Percentiles rank a stretch among this genome's conserved stretches.
Conservation (phyloP, 1,139 yeast species). For the Protomyces inundatus region DNA sequence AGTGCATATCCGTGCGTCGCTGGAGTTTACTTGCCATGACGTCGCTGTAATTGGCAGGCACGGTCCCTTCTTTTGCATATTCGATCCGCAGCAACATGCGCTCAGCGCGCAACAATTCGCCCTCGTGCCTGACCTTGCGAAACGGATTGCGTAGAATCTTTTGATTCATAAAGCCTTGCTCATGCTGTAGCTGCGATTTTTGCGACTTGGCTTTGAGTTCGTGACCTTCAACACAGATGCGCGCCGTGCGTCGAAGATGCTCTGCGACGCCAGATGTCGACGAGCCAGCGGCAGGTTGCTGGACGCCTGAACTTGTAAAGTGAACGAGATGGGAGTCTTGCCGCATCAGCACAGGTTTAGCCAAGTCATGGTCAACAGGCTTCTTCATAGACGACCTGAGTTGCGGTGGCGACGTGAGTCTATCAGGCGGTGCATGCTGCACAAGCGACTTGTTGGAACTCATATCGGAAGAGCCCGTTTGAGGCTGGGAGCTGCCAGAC, state of each 20-base stretch:
- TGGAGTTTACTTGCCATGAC: slow-evolving; percentile 45
- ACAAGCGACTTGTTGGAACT: neutral
- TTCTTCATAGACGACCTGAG: neutral
- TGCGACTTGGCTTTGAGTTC: neutral
- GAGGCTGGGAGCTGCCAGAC: neutral
- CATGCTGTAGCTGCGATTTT: neutral
- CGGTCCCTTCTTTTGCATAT: slow-evolving; percentile 36
- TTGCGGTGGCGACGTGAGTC: neutral
- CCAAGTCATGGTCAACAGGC: too few species aligned
- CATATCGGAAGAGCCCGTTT: neutral
- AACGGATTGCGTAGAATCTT: slow-evolving; percentile 4
- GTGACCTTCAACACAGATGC: slow-evolving; percentile 4
- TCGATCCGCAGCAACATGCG: slow-evolving; percentile 62
- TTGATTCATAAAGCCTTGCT: slow-evolving; percentile 6
- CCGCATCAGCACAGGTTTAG: neutral
- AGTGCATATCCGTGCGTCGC: slow-evolving; percentile 58
- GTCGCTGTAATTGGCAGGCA: slow-evolving; percentile 43
- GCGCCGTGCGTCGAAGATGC: neutral
- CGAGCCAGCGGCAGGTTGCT: neutral
- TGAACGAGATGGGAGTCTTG: neutral
- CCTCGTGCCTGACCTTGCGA: slow-evolving; percentile 39
- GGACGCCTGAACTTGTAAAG: neutral
- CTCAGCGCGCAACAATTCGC: slow-evolving; percentile 62
- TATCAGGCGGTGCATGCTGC: neutral
- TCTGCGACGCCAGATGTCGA: neutral